phyloP scores from a whole-genome alignment of 2,329 filamentous ascomycete genomes.

The Pyrenochaeta sp. region DNA sequence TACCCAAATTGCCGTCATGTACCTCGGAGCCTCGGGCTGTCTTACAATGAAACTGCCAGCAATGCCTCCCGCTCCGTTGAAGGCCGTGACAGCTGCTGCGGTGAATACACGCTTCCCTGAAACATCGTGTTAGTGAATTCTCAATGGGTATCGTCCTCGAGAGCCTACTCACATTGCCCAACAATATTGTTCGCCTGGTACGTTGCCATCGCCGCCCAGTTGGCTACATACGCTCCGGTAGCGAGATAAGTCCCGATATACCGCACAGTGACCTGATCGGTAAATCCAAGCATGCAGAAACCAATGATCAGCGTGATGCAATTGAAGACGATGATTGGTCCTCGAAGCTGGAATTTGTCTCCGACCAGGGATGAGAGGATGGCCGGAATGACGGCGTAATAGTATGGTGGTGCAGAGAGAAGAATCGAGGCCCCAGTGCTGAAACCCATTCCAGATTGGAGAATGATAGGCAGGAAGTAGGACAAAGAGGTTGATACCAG shows the following conservation, averaged over 20 bases:
- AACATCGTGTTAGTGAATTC: no score
- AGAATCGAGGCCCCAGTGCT: slow-evolving; percentile 59
- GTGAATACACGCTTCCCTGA: slow-evolving; percentile 71
- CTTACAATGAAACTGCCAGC: slow-evolving; percentile 72
- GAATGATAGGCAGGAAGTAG: slow-evolving; percentile 71
- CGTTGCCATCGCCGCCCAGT: slow-evolving; percentile 70
- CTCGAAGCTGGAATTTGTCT: slow-evolving; percentile 67
- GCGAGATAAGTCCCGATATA: slow-evolving; percentile 72
- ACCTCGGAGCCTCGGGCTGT: slow-evolving; percentile 66
- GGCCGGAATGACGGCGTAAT: slow-evolving; percentile 70
- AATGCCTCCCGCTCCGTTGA: slow-evolving; percentile 69
- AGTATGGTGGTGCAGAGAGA: slow-evolving; percentile 72
- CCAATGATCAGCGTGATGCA: slow-evolving; percentile 67
- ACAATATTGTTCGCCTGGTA: slow-evolving; percentile 60
- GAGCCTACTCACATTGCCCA: no score
- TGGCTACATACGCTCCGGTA: slow-evolving; percentile 72
- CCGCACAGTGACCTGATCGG: slow-evolving; percentile 64
- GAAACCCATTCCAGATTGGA: slow-evolving; percentile 58
- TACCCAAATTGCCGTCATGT: slow-evolving; percentile 71
- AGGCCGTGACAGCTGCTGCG: slow-evolving; percentile 66
- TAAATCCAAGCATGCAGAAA: slow-evolving; percentile 71
- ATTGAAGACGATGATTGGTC: slow-evolving; percentile 71
- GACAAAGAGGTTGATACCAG: slow-evolving; percentile 69
- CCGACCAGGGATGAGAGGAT: slow-evolving; percentile 68
- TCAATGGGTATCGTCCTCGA: no score